Percentiles rank a stretch among this genome's conserved stretches.
Evolutionary conservation across 2,329 filamentous ascomycete species (phyloP).

Genomic region (Ascochyta rabiei): DNA sequence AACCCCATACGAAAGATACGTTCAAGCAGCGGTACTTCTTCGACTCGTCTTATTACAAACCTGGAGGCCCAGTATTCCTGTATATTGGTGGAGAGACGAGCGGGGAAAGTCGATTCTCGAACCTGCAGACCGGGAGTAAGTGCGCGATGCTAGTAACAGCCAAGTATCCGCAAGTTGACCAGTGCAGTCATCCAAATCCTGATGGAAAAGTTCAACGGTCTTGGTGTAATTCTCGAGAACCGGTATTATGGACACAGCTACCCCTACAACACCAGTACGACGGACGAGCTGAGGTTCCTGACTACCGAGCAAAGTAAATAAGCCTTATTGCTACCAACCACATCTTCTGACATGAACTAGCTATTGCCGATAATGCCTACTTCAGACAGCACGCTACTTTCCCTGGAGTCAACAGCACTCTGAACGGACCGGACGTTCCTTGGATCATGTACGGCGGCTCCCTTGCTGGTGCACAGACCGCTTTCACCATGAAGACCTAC

Average conservation of each 20-base stretch:
- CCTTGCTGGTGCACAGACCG: conserved; percentile 53
- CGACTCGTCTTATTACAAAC: conserved; percentile 59
- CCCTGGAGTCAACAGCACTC: conserved; percentile 50
- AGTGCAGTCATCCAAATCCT: conserved; percentile 57
- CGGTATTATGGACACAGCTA: conserved; percentile 59
- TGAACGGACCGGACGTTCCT: conserved; percentile 54
- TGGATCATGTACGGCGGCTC: conserved; percentile 56
- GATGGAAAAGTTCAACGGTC: conserved; percentile 60
- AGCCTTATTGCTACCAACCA: neutral
- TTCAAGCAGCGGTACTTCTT: conserved; percentile 64
- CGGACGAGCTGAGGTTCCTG: conserved; percentile 57
- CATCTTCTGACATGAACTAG: conserved; percentile 11
- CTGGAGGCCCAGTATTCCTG: conserved; percentile 59
- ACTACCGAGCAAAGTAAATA: conserved; percentile 56
- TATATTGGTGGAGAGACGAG: conserved; percentile 57
- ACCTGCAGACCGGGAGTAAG: conserved; percentile 50
- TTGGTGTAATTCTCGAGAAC: conserved; percentile 62
- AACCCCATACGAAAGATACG: conserved; percentile 54
- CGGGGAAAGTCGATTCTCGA: conserved; percentile 48
- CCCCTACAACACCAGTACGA: conserved; percentile 56
- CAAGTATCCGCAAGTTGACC: conserved; percentile 4
- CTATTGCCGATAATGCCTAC: conserved; percentile 59
- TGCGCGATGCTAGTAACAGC: neutral
- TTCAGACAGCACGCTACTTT: conserved; percentile 58
- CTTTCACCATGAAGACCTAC: conserved; percentile 56